Evolutionary conservation across 345 rosid genomes (phyloP).

Genomic region (Corymbia maculata): DNA sequence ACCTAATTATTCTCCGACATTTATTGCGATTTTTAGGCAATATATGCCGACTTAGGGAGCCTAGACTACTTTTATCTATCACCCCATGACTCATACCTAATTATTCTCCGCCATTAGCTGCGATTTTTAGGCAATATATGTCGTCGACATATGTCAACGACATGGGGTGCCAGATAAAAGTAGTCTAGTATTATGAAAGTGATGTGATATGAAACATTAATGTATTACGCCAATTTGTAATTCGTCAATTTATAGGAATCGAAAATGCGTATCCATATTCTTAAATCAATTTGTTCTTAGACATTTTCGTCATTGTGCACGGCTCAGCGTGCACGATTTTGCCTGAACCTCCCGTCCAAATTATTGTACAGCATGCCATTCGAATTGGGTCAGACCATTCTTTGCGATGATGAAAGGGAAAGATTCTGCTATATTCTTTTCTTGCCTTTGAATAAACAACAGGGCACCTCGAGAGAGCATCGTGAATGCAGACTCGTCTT

Average conservation of each 20-base stretch:
- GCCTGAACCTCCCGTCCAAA: not conserved
- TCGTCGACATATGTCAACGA: no score
- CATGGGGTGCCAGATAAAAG: no score
- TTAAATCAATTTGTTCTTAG: not conserved
- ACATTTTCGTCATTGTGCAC: not conserved
- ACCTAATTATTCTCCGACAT: no score
- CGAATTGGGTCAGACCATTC: not conserved
- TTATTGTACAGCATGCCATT: not conserved
- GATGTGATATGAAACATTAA: no score
- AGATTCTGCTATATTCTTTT: not conserved
- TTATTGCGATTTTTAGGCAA: no score
- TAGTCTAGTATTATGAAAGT: no score
- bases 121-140: no score
- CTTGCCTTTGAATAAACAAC: not conserved
- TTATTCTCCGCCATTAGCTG: no score
- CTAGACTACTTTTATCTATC: no score
- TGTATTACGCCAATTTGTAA: no score
- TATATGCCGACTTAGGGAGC: no score
- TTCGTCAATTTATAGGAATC: not conserved
- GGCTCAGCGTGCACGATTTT: not conserved
- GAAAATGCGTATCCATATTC: not conserved
- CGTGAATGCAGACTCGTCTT: not conserved
- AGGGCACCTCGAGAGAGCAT: not conserved
- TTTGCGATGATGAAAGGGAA: accelerated
- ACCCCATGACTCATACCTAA: not conserved